Evolutionary conservation across 2,329 filamentous ascomycete genomes (phyloP), one percentile per base, ranked within the genome.

Genomic region (Aureobasidium lini): DNA sequence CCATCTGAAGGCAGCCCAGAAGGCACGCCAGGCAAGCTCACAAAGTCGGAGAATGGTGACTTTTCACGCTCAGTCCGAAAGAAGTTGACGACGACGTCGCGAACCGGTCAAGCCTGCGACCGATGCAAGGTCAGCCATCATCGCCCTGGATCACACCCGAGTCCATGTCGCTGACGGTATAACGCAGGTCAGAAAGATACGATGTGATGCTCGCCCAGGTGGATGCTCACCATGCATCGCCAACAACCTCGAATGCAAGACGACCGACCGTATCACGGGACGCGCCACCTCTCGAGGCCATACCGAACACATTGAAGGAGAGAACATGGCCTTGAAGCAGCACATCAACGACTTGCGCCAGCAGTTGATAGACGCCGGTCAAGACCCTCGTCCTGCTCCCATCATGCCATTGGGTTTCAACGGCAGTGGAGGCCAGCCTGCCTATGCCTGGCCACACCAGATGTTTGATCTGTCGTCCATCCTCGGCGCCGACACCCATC

Each of bases 51-150:
- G 32, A 46, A 59, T 52, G 62, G 57, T 28, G 72, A 76, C 59
- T 77, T 75, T 64, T 75, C 73, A 54, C 68, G 72, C 60, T 71
- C 74, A 13, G 78, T 80, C 7, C 47, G 61, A 28, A 81, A 82
- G 72, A 79, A 79, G 66, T 72, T 83, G 57, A 73, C 76, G 56
- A 75, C 75, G 60, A 82, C 80, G 57, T 80, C 79, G 63, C 77
- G 84, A 60, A 95, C 90, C 0, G 90, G 90, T 9, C 90, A 95
- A 75, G 90, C 90, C 34, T 95, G 90, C 79, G 90, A 95, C 74
- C 81, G 90, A 59, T 95, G 90, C 80, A 94, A 93, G 81, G 87
- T 89, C 18, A 29, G 48, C 23, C 44, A 34, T 50, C 23, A 29
- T 11, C 46, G 18, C 23, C 39, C 15, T 32, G 29, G 1, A 4